phyloP scores from a whole-genome alignment of 192 early-diverging fungal species.

The Gonapodya prolifera region DNA sequence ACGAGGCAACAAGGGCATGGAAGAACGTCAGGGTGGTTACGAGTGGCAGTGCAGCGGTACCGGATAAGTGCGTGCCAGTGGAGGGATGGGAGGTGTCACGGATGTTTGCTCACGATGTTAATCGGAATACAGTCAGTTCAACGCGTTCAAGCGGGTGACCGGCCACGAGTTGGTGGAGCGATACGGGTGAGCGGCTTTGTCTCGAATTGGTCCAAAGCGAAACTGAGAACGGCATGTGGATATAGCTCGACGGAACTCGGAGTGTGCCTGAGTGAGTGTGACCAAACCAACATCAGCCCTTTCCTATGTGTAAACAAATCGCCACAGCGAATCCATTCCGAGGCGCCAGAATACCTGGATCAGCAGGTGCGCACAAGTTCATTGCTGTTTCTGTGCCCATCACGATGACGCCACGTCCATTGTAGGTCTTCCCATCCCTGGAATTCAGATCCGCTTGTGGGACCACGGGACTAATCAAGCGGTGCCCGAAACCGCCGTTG shows the following conservation, averaged over 20 bases:
- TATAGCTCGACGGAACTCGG: slow-evolving; percentile 87
- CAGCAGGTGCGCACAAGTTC: background rate
- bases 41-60: slow-evolving; percentile 66
- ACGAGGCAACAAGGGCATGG: slow-evolving; percentile 29
- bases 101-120: slow-evolving; percentile 83
- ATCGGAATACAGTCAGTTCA: slow-evolving; percentile 41
- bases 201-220: background rate
- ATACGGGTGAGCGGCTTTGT: background rate
- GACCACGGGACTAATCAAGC: slow-evolving; percentile 25
- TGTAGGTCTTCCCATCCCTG: slow-evolving; percentile 64
- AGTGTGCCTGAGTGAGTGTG: slow-evolving; percentile 49
- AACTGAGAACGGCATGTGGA: background rate
- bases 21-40: slow-evolving; percentile 60
- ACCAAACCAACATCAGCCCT: background rate
- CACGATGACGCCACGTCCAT: slow-evolving; percentile 28
- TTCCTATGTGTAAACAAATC: background rate
- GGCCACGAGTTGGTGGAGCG: slow-evolving; percentile 68
- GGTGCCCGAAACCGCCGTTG: slow-evolving; percentile 25
- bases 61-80: slow-evolving; percentile 42
- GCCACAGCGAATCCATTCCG: background rate
- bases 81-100: slow-evolving; percentile 55
- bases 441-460: slow-evolving; percentile 44
- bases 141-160: slow-evolving; percentile 52
- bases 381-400: too few species aligned
- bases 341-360: background rate